Evolutionary conservation across 164 flowering plant species (phyloP).

Genomic region (Macadamia integrifolia): DNA sequence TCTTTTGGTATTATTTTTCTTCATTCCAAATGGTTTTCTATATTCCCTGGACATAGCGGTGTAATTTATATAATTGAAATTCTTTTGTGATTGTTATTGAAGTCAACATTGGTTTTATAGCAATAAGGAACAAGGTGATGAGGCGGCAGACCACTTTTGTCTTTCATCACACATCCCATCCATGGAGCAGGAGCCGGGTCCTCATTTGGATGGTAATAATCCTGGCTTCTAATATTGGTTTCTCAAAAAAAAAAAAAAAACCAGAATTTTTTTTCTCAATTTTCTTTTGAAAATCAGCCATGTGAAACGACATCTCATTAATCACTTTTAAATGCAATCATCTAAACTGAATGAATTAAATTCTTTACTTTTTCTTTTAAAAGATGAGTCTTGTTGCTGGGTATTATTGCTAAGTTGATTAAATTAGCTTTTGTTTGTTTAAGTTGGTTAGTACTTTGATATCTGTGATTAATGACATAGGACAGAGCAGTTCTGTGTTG

Average conservation of each 20-base stretch:
- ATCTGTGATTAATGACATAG: not conserved
- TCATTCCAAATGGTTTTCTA: not conserved
- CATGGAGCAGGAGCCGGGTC: conserved; percentile 83
- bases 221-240: conserved; percentile 9
- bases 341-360: too few species aligned
- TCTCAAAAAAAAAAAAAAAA: too few species aligned
- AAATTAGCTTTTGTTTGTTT: not conserved
- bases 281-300: too few species aligned
- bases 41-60: not conserved
- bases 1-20: not conserved
- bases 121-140: conserved; percentile 49
- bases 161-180: conserved; percentile 82
- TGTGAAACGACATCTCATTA: too few species aligned
- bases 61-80: not conserved
- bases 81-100: conserved; percentile 3
- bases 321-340: too few species aligned
- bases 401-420: not conserved
- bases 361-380: too few species aligned
- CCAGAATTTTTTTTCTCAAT: too few species aligned
- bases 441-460: not conserved
- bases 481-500: too few species aligned
- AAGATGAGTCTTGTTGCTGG: too few species aligned
- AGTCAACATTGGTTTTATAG: conserved; percentile 19
- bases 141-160: conserved; percentile 75
- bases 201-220: conserved; percentile 87